Base-by-base conservation (phyloP, 2,329 filamentous ascomycete genomes). In the Coniella lustricola region DNA sequence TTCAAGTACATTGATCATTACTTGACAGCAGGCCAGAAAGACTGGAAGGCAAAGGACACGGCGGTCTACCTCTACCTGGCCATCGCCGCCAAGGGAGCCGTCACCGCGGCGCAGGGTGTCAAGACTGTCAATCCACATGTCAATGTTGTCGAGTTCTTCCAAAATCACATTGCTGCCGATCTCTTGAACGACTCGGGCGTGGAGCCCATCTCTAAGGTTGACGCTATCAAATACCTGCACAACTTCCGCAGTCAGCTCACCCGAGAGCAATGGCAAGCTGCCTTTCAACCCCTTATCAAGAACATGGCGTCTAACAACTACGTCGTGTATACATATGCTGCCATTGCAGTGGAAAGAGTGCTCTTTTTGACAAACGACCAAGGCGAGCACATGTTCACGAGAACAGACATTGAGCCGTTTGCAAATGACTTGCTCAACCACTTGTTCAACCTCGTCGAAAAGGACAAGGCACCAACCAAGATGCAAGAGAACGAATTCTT, bases 401-500 rank as follows among this genome's bases (percentile, higher is more conserved):
- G 87, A 38, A 75, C 79, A 10, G 86, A 89, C 56, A 88, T 98
- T 47, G 79, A 85, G 50, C 84, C 85, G 0, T 81, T 93, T 53
- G 82, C 91, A 20, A 90, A 90, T 64, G 89, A 95, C 57, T 78
- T 98, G 2, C 73, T 97, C 17, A 78, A 88, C 46, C 91, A 97
- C 61, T 75, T 98, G 12, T 97, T 98, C 75, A 84, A 84, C 55
- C 76, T 98, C 45, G 89, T 98, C 56, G 87, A 94, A 62, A 88
- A 86, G 62, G 85, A 95, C 58, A 75, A 77, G 3, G 84, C 86
- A 10, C 85, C 94, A 1, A 82, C 91, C 55, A 98, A 97, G 74
- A 82, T 98, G 53, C 93, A 98, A 63, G 93, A 98, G 68, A 98
- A 98, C 62, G 93, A 98, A 64, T 98, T 97, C 65, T 67, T 98